Base-by-base conservation (phyloP, 106 monocot genomes). In the Narthecium ossifragum region DNA sequence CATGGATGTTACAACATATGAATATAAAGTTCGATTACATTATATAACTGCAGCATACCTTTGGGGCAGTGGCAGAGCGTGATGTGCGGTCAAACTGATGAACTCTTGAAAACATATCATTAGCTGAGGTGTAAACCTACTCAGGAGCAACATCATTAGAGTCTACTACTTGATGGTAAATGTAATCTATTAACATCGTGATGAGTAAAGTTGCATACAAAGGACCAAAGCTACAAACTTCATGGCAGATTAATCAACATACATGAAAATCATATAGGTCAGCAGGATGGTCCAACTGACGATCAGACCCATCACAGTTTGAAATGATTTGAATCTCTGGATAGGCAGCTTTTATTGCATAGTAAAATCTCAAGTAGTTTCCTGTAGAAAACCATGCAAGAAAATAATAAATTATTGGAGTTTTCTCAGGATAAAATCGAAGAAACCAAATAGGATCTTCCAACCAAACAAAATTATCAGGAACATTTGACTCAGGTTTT, bases 261-360 rank as follows among this genome's bases (percentile, higher is more conserved):
- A 98, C 98, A 84, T 98, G 98, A 71, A 71, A 71, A 67, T 98
- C 85, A 60, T 74, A 82, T 1, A 81, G 37, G 61, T 93, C 84
- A 24, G 85, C 85, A 57, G 90, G 98, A 68, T 88, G 88, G 76
- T 85, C 78, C 66, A 90, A 72, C 33, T 60, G 63, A 20, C 12
- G 67, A 26, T 72, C 75, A 37, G 90, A 94, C 13, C 78, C 90
- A 81, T 90, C 90, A 58, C 94, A 94, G 65, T 94, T 94, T 58
- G 90, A 74, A 53, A 90, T 81, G 23, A 86, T 56, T 65, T 84
- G 71, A 37, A 94, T 90, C 60, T 76, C 86, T 28, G 94, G 90
- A 70, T 90, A 96, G 38, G 77, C 77, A 58, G 70, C 64, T 63
- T 78, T 96, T 62, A 96, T 81, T 24, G 70, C 75, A 56, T 78